Conservation (phyloP, 257 asterid genomes). For the Solanum acaule region DNA sequence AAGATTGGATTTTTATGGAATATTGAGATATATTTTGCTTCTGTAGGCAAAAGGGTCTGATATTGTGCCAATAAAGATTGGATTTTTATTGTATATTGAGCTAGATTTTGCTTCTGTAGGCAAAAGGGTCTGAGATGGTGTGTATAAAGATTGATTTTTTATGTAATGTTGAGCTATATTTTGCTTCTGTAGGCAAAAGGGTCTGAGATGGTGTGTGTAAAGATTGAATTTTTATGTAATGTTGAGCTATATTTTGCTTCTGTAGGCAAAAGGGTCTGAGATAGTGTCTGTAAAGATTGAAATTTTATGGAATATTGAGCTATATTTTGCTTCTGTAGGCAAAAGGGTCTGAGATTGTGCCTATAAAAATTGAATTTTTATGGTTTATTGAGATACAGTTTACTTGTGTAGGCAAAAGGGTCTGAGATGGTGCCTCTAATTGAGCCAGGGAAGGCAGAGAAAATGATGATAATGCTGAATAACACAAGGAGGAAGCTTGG, state of each 20-base stretch:
- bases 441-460: constrained; percentile 43
- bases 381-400: neutral
- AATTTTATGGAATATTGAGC: neutral
- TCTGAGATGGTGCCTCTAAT: constrained; percentile 42
- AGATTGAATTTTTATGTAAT: neutral
- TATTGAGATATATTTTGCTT: neutral
- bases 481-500: constrained; percentile 60
- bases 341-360: neutral
- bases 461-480: constrained; percentile 37
- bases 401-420: neutral
- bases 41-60: neutral
- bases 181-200: neutral
- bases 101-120: neutral
- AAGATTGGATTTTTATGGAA: neutral
- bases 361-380: neutral
- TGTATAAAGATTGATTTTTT: neutral
- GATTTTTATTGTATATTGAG: neutral
- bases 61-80: neutral
- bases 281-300: neutral
- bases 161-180: neutral
- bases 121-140: neutral
- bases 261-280: neutral
- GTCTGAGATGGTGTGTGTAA: neutral
- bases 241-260: neutral
- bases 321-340: neutral